Base-by-base conservation (phyloP, 129 eudicot genomes). In the Pittosporum tobira region DNA sequence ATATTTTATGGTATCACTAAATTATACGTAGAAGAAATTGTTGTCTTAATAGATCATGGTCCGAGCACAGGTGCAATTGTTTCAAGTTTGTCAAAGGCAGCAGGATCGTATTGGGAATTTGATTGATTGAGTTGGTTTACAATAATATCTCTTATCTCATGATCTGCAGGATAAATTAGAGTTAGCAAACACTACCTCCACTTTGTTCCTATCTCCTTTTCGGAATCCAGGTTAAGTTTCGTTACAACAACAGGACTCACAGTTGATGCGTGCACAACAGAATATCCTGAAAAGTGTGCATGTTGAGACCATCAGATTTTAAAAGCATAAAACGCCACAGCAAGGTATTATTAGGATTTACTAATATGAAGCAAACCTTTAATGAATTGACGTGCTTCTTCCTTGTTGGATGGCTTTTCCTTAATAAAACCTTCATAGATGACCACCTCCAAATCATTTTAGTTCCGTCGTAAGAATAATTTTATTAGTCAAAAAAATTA, bases 161-260 rank as follows among this genome's bases (percentile, higher is more conserved):
- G n/a, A n/a, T n/a, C n/a, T n/a, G n/a, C n/a, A n/a, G n/a, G n/a
- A n/a, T n/a, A 42, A 1, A 4, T 24, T 1, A 5, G 34, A 40
- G 14, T 19, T 26, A 30, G 38, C n/a, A 62, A 25, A 70, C 51
- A 49, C 48, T 82, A 90, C 97, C 97, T 85, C 94, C 28, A 83
- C 97, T 77, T 74, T 82, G 74, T 90, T 95, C 65, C 79, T 82
- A 46, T 75, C 97, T 55, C 82, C 94, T 78, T 72, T 90, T 44
- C 80, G 66, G 67, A 65, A 61, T 54, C 94, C 95, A 34, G 94
- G 74, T 52, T 75, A 15, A 90, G 83, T 66, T 90, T 85, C 22
- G 89, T 80, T 63, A 85, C 89, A 58, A 79, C 69, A 77, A 90
- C 95, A 48, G 95, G 85, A 57, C 95, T 82, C 58, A 83, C 84